A percentile compares a stretch with the other conserved stretches of the same genome.
phyloP scores from a whole-genome alignment of 495 filamentous ascomycete species.

The Margaritispora aquatica region DNA sequence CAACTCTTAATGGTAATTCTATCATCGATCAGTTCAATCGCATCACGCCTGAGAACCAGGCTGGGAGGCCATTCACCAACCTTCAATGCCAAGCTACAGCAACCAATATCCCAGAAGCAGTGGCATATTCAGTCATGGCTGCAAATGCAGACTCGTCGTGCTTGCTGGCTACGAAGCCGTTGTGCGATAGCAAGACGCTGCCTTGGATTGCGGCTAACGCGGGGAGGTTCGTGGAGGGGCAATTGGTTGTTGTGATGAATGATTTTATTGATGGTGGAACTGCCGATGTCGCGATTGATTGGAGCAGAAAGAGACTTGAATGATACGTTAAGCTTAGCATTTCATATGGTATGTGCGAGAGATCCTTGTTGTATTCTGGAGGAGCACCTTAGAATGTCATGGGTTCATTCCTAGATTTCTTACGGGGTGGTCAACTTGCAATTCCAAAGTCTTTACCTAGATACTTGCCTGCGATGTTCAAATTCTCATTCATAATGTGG shows the following conservation, averaged over 20 bases:
- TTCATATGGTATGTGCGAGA: no score
- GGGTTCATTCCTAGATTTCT: no score
- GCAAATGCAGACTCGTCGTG: constrained; percentile 37
- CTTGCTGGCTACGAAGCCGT: constrained; percentile 42
- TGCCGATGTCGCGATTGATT: constrained; percentile 38
- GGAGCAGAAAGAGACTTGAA: constrained; percentile 35
- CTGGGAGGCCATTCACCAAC: constrained; percentile 36
- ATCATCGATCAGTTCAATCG: constrained; percentile 37
- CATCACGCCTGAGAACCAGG: constrained; percentile 31
- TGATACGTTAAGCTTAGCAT: no score
- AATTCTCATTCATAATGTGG: no score
- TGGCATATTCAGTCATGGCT: constrained; percentile 38
- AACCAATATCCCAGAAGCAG: constrained; percentile 41
- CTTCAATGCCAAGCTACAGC: constrained; percentile 51
- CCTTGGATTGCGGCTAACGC: constrained; percentile 41
- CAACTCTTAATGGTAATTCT: constrained; percentile 39
- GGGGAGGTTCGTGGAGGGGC: constrained; percentile 28
- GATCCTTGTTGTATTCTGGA: no score
- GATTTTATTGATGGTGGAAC: constrained; percentile 51
- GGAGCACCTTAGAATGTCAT: no score
- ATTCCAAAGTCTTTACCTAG: no score
- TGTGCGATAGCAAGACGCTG: constrained; percentile 44
- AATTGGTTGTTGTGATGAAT: constrained; percentile 45
- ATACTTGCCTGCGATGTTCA: no score
- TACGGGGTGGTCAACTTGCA: no score